Conservation (phyloP, 768 basidiomycete species). For the Leccinum aurantiacum region DNA sequence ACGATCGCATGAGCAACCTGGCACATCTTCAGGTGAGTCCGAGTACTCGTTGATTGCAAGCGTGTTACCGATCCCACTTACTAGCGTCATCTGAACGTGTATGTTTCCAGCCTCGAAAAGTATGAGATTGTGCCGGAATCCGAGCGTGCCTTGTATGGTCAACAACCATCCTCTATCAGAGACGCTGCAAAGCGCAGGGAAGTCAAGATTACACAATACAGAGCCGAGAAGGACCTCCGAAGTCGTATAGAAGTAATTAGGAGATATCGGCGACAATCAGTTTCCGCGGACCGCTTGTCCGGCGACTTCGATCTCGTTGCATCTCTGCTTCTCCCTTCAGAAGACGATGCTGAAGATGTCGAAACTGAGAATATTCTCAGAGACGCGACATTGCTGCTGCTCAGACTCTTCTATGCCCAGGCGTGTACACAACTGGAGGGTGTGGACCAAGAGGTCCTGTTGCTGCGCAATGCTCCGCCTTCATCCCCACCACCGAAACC, state of each 20-base stretch:
- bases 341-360: slow-evolving; percentile 48
- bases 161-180: slow-evolving; percentile 44
- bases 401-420: slow-evolving; percentile 71
- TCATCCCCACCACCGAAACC: slow-evolving; percentile 34
- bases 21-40: slow-evolving; percentile 56
- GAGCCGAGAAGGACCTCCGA: slow-evolving; percentile 80
- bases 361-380: slow-evolving; percentile 67
- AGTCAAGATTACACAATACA: slow-evolving; percentile 88
- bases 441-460: slow-evolving; percentile 67
- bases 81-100: slow-evolving; percentile 51
- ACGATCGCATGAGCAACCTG: slow-evolving; percentile 58
- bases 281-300: slow-evolving; percentile 32
- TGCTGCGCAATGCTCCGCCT: slow-evolving; percentile 56
- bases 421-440: slow-evolving; percentile 66
- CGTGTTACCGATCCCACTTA: slow-evolving; percentile 5
- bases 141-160: slow-evolving; percentile 56
- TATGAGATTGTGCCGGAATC: slow-evolving; percentile 66
- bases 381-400: slow-evolving; percentile 64
- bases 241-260: slow-evolving; percentile 61
- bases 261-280: slow-evolving; percentile 48
- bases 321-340: slow-evolving; percentile 51
- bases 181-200: slow-evolving; percentile 78
- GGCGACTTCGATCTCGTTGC: slow-evolving; percentile 64
- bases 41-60: slow-evolving; percentile 5
- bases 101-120: slow-evolving; percentile 51